Conservation (phyloP, 495 filamentous ascomycete species). For the Polyplosphaeria fusca region DNA sequence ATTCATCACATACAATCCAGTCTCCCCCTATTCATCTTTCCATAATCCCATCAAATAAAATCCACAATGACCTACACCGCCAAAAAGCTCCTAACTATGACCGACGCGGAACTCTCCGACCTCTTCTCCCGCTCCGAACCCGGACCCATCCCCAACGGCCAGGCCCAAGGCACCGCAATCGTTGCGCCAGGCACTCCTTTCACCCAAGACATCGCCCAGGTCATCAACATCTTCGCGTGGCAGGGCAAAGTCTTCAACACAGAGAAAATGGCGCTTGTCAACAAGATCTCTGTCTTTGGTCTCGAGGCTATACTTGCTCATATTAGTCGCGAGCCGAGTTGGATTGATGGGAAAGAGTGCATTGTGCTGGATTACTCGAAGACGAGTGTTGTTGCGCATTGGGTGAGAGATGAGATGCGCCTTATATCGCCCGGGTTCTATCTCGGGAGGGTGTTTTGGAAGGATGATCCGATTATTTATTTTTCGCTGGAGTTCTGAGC, state of each 20-base stretch:
- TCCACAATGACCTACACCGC: conserved; percentile 9
- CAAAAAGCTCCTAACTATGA: conserved; percentile 12
- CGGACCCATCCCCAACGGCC: conserved; percentile 13
- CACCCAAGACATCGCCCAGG: conserved; percentile 8
- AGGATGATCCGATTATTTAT: conserved; percentile 6
- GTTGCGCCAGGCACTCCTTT: conserved; percentile 11
- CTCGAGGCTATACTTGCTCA: conserved; percentile 14
- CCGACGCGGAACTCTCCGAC: conserved; percentile 3
- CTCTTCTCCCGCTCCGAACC: conserved; percentile 10
- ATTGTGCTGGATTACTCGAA: conserved; percentile 16
- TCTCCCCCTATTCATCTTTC: conserved; percentile 8
- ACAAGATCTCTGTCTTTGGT: conserved; percentile 14
- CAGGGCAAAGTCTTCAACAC: conserved; percentile 16
- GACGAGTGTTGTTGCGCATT: conserved; percentile 10
- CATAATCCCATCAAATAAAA: background rate
- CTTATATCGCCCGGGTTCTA: conserved; percentile 6
- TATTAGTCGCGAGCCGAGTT: conserved; percentile 12
- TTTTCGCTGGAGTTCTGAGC: conserved; percentile 18
- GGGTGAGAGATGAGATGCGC: conserved; percentile 14
- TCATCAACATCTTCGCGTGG: conserved; percentile 19
- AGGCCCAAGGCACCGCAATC: conserved; percentile 6
- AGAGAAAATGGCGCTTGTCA: conserved; percentile 10
- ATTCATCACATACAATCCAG: conserved; percentile 5
- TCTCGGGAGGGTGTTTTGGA: conserved; percentile 17
- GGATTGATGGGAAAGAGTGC: conserved; percentile 15